Evolutionary conservation across 306 rosid species (phyloP).

Genomic region (Styphnolobium japonicum): DNA sequence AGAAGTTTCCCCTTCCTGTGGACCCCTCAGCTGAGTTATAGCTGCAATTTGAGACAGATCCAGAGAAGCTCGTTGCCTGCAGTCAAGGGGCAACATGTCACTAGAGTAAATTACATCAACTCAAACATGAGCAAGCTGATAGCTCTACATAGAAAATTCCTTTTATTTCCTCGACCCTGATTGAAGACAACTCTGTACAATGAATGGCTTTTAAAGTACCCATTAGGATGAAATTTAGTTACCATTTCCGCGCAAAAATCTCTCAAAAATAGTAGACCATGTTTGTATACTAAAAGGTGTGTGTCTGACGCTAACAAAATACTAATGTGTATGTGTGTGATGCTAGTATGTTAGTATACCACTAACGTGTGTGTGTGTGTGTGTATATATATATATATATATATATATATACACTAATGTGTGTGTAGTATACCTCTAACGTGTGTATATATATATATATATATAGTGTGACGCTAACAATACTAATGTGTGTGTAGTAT

Average conservation of each 20-base stretch:
- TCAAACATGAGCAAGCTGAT: slow-evolving; percentile 15
- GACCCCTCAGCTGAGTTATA: slow-evolving; percentile 41
- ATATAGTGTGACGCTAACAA: too few relatives aligned
- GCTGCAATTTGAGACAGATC: slow-evolving; percentile 40
- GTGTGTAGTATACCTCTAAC: too few relatives aligned
- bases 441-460: too few relatives aligned
- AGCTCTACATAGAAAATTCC: slow-evolving; percentile 21
- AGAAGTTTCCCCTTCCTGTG: slow-evolving; percentile 34
- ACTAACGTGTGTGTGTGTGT: too few relatives aligned
- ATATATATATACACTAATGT: too few relatives aligned
- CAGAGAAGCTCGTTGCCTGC: slow-evolving; percentile 48
- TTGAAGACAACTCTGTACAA: background rate
- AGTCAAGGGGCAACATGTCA: slow-evolving; percentile 17
- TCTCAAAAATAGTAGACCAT: background rate
- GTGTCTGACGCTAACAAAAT: too few relatives aligned
- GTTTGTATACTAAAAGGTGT: background rate
- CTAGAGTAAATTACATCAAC: slow-evolving; percentile 12
- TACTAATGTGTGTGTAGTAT: too few relatives aligned
- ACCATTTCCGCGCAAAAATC: background rate
- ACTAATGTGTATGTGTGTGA: too few relatives aligned
- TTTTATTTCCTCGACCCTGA: slow-evolving; percentile 8
- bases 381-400: too few relatives aligned
- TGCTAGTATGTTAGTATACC: too few relatives aligned
- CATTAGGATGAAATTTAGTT: background rate
- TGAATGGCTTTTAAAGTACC: slow-evolving; percentile 14